A percentile compares a stretch with the other conserved stretches of the same genome.
Evolutionary conservation across 805 yeast genomes (phyloP).

Genomic region (Helenozyma baotianmanensis): DNA sequence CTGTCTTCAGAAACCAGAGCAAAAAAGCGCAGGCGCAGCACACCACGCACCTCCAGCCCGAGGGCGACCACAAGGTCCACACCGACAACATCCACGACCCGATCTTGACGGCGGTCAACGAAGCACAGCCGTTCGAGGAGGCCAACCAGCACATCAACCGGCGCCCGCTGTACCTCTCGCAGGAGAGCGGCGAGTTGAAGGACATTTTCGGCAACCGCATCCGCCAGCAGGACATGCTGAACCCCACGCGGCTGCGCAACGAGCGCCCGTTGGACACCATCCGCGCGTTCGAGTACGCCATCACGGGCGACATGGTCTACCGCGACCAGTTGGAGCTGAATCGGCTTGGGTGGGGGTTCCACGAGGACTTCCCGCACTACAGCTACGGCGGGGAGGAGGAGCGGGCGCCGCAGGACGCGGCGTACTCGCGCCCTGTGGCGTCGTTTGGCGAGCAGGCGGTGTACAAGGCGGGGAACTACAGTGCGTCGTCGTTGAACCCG

Average conservation of each 20-base stretch:
- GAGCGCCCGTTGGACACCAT: slow-evolving; percentile 97
- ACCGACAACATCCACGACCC: slow-evolving; percentile 59
- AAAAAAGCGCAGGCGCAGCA: slow-evolving; percentile 19
- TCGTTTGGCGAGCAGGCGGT: slow-evolving; percentile 40
- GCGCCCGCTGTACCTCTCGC: slow-evolving; percentile 40
- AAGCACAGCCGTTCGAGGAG: slow-evolving; percentile 90
- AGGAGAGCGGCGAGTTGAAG: slow-evolving; percentile 52
- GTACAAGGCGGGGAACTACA: slow-evolving; percentile 56
- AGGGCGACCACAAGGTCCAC: slow-evolving; percentile 42
- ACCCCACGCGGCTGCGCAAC: slow-evolving; percentile 89
- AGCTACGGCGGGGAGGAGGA: slow-evolving; percentile 29
- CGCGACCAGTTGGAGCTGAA: slow-evolving; percentile 78
- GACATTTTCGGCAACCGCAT: slow-evolving; percentile 89
- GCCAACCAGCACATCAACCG: slow-evolving; percentile 40
- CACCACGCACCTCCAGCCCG: slow-evolving; percentile 1
- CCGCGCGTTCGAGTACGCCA: slow-evolving; percentile 87
- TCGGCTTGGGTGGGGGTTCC: slow-evolving; percentile 84
- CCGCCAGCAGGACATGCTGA: slow-evolving; percentile 75
- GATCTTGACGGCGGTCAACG: slow-evolving; percentile 87
- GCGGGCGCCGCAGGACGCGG: slow-evolving; percentile 19
- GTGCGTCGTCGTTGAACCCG: slow-evolving; percentile 43
- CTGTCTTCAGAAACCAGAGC: slow-evolving; percentile 18
- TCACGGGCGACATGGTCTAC: slow-evolving; percentile 80
- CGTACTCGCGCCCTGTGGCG: slow-evolving; percentile 33
- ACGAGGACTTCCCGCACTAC: slow-evolving; percentile 62